phyloP scores from a whole-genome alignment of 306 rosid genomes.

The Trichosanthes truncata region DNA sequence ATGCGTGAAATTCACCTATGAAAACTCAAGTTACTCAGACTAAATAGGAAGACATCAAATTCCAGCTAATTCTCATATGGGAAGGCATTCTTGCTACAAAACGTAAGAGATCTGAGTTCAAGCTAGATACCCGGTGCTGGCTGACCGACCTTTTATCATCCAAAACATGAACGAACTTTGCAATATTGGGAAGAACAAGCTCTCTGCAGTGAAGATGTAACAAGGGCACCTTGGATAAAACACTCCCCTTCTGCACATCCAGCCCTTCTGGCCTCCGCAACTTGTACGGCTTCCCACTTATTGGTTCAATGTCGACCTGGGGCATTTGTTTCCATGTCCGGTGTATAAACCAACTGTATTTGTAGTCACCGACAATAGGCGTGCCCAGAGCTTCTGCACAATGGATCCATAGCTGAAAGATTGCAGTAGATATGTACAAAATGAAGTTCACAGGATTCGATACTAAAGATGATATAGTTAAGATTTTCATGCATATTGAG shows the following conservation, averaged over 20 bases:
- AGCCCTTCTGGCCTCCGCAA: slow-evolving; percentile 77
- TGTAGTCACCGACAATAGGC: slow-evolving; percentile 90
- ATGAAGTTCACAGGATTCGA: neutral
- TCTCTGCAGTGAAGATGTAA: slow-evolving; percentile 88
- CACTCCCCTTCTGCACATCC: slow-evolving; percentile 94
- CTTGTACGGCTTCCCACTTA: slow-evolving; percentile 58
- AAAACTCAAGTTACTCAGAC: slow-evolving; percentile 23
- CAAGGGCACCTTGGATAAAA: slow-evolving; percentile 78
- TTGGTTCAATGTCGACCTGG: slow-evolving; percentile 58
- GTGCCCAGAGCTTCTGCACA: slow-evolving; percentile 99
- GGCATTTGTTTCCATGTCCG: slow-evolving; percentile 80
- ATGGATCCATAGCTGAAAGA: slow-evolving; percentile 75
- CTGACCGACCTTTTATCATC: slow-evolving; percentile 17
- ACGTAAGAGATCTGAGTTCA: slow-evolving; percentile 60
- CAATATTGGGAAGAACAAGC: slow-evolving; percentile 73
- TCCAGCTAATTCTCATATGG: slow-evolving; percentile 97
- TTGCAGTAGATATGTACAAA: neutral
- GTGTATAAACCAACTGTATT: slow-evolving; percentile 90
- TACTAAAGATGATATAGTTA: neutral
- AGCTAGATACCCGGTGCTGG: slow-evolving; percentile 21
- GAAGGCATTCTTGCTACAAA: slow-evolving; percentile 83
- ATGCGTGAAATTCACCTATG: neutral
- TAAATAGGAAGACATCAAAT: slow-evolving; percentile 86
- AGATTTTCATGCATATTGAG: neutral
- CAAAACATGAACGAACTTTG: slow-evolving; percentile 48